Evolutionary conservation across 306 rosid genomes (phyloP).

Genomic region (Quercus gilva): DNA sequence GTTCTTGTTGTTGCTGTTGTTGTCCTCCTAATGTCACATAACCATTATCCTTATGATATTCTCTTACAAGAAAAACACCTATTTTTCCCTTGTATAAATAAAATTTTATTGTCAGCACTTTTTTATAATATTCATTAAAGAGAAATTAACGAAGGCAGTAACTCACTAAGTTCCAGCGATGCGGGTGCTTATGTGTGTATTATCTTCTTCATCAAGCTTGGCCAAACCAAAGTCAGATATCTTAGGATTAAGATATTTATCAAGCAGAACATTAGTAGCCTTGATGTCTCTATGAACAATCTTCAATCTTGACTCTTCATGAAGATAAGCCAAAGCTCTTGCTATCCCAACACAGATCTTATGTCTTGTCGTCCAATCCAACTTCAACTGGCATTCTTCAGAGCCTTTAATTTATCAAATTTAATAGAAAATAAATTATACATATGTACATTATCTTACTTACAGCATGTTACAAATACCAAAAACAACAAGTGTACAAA

Average conservation of each 20-base stretch:
- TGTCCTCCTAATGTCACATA: too few relatives aligned
- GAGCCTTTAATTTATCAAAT: constrained; percentile 13
- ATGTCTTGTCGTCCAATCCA: constrained; percentile 35
- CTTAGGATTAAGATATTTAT: constrained; percentile 33
- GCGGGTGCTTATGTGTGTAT: constrained; percentile 40
- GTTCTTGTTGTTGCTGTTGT: too few relatives aligned
- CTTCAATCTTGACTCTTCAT: constrained; percentile 39
- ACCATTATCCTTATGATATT: too few relatives aligned
- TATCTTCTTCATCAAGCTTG: constrained; percentile 41
- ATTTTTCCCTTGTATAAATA: too few relatives aligned
- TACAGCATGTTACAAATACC: neutral
- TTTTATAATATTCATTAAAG: neutral
- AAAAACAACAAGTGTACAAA: neutral
- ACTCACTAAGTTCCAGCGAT: constrained; percentile 40
- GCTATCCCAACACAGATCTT: constrained; percentile 32
- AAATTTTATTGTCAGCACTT: neutral
- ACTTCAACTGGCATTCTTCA: constrained; percentile 2
- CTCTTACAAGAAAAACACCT: too few relatives aligned
- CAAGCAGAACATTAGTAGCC: constrained; percentile 43
- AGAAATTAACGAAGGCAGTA: neutral
- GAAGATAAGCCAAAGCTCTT: constrained; percentile 34
- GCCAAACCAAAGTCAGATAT: constrained; percentile 45
- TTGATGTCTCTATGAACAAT: constrained; percentile 51
- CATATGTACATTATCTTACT: neutral
- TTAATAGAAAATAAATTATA: neutral